Conservation (phyloP, 345 rosid genomes). For the Aethionema arabicum region DNA sequence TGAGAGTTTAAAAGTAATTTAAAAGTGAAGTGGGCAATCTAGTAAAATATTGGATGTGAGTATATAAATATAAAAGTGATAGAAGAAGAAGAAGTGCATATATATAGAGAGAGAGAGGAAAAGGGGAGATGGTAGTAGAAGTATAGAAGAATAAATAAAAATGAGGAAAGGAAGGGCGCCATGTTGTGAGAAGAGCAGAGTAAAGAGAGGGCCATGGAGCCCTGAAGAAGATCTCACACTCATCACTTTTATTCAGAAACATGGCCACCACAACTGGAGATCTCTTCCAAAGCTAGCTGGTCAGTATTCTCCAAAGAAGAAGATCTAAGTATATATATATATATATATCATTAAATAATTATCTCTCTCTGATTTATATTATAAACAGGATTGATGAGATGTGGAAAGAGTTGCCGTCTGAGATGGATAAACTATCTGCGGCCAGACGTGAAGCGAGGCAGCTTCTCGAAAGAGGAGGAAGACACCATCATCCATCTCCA, state of each 20-base stretch:
- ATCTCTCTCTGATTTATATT: constrained; percentile 5
- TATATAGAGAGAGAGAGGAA: not conserved
- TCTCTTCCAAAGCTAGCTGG: constrained; percentile 93
- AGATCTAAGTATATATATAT: no score
- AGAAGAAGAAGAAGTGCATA: constrained; percentile 11
- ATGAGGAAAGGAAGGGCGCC: constrained; percentile 94
- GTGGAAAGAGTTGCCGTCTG: constrained; percentile 75
- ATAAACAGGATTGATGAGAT: constrained; percentile 57
- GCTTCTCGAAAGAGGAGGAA: constrained; percentile 67
- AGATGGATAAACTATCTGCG: constrained; percentile 70
- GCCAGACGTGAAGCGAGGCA: constrained; percentile 83
- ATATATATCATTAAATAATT: no score
- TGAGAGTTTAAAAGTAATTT: no score
- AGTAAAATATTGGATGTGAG: no score
- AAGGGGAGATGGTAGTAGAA: not conserved
- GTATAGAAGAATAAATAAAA: not conserved
- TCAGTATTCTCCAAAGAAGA: constrained; percentile 32
- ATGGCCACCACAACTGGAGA: constrained; percentile 94
- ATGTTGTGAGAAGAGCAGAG: constrained; percentile 80
- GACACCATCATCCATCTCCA: constrained; percentile 63
- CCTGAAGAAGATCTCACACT: constrained; percentile 84
- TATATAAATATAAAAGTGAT: not conserved
- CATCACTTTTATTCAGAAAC: constrained; percentile 67
- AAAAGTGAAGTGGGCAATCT: no score
- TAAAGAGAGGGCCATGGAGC: constrained; percentile 97